Conservation (phyloP, 176 grass and related monocot genomes). For the Juncus inflexus region DNA sequence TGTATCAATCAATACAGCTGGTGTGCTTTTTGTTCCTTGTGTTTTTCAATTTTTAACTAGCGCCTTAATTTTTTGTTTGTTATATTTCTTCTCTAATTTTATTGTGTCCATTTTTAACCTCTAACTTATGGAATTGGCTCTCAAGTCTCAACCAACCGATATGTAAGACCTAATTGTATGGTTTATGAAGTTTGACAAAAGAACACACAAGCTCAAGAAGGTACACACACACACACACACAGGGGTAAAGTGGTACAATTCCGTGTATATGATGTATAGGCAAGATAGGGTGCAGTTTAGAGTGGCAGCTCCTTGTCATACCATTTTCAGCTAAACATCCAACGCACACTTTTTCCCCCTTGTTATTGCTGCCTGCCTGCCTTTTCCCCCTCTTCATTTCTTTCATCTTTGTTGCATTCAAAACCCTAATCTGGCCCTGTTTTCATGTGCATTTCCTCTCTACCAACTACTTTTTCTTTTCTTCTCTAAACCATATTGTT, state of each 20-base stretch:
- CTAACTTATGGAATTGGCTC: no score
- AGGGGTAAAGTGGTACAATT: background rate
- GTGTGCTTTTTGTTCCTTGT: no score
- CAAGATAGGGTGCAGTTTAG: slow-evolving; percentile 26
- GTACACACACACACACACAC: background rate
- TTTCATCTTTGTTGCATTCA: no score
- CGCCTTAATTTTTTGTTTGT: no score
- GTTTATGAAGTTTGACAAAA: slow-evolving; percentile 5
- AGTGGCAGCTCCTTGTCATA: slow-evolving; percentile 29
- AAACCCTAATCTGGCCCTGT: background rate
- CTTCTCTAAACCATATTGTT: background rate
- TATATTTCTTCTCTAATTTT: no score
- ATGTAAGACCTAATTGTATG: no score
- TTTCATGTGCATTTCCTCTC: background rate
- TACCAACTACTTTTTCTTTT: background rate
- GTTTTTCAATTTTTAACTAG: no score
- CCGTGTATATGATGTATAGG: slow-evolving; percentile 27
- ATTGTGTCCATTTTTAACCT: no score
- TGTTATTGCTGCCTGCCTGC: background rate
- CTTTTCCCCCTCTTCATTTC: background rate
- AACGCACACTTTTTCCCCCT: background rate
- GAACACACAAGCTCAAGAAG: slow-evolving; percentile 23
- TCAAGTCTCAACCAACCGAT: no score
- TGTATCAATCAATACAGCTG: no score
- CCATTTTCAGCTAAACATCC: slow-evolving; percentile 33